Percentiles rank a stretch among this genome's conserved stretches.
phyloP scores from a whole-genome alignment of 1,284 basidiomycete species.

The Boletus sp. region DNA sequence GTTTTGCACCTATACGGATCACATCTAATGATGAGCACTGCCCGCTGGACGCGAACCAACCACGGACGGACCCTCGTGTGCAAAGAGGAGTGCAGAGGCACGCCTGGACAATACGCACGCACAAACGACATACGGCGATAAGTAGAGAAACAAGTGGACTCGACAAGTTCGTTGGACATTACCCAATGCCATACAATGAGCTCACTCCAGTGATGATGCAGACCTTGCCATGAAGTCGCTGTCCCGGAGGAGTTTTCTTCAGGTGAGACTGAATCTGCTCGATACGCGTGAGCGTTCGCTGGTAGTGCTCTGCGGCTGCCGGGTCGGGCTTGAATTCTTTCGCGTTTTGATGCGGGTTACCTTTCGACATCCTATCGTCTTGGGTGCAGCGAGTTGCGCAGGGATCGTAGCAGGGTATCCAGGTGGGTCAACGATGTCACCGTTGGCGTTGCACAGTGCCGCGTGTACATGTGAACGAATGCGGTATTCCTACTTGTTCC shows the following conservation, averaged over 20 bases:
- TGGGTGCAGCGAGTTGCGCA: background rate
- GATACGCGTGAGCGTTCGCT: slow-evolving; percentile 60
- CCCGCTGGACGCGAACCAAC: background rate
- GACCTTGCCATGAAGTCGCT: slow-evolving; percentile 75
- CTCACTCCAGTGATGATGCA: slow-evolving; percentile 87
- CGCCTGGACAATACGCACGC: slow-evolving; percentile 44
- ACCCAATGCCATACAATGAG: slow-evolving; percentile 84
- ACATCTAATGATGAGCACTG: slow-evolving; percentile 7
- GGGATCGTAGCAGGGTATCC: background rate
- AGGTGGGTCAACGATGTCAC: background rate
- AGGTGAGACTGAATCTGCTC: slow-evolving; percentile 72
- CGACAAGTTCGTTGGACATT: slow-evolving; percentile 13
- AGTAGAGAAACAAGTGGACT: slow-evolving; percentile 10
- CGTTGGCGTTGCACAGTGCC: background rate
- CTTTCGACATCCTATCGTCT: slow-evolving; percentile 22
- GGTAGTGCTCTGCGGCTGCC: slow-evolving; percentile 51
- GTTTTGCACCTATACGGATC: slow-evolving; percentile 61
- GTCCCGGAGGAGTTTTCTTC: slow-evolving; percentile 48
- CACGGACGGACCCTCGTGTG: slow-evolving; percentile 65
- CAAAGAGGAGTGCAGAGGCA: slow-evolving; percentile 71
- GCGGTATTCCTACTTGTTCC: no score
- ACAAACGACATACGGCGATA: slow-evolving; percentile 14
- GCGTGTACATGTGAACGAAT: no score
- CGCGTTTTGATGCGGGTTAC: slow-evolving; percentile 2
- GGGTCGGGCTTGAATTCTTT: slow-evolving; percentile 17